Evolutionary conservation across 768 basidiomycete genomes (phyloP).

Genomic region (Agaricus blazei): DNA sequence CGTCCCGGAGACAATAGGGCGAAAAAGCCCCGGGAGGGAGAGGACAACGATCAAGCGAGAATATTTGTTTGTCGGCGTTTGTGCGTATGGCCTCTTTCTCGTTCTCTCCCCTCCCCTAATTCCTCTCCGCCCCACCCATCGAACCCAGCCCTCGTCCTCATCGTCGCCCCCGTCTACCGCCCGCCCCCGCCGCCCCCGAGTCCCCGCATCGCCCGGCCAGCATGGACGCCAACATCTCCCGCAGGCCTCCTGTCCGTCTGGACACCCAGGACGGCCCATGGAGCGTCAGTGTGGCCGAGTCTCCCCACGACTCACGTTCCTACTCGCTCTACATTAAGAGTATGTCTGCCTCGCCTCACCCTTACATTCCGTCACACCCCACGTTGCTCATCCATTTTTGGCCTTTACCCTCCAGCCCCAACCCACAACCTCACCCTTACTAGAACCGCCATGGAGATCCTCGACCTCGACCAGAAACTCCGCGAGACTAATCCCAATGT

Average conservation of each 20-base stretch:
- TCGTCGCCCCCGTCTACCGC: not conserved
- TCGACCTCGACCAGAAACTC: constrained; percentile 81
- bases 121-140: not conserved
- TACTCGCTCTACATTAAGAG: constrained; percentile 91
- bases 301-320: constrained; percentile 64
- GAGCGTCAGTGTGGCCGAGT: constrained; percentile 86
- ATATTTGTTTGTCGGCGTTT: not conserved
- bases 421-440: constrained; percentile 88
- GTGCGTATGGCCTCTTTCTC: not conserved
- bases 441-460: constrained; percentile 68
- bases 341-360: constrained; percentile 38
- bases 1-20: not conserved
- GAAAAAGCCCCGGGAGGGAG: not conserved
- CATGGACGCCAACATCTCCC: constrained; percentile 33
- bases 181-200: not conserved
- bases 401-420: constrained; percentile 49
- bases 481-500: constrained; percentile 54
- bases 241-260: constrained; percentile 50
- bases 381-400: constrained; percentile 19
- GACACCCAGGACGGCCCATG: constrained; percentile 80
- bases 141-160: not conserved
- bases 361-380: constrained; percentile 15
- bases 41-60: not conserved
- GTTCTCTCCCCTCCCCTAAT: not conserved
- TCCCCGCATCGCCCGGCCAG: not conserved